These are phyloP conservation scores for Arthrobotrys entomopaga DNA, from an alignment of 2,329 filamentous ascomycete species.

Conservation along the genomic window DNA sequence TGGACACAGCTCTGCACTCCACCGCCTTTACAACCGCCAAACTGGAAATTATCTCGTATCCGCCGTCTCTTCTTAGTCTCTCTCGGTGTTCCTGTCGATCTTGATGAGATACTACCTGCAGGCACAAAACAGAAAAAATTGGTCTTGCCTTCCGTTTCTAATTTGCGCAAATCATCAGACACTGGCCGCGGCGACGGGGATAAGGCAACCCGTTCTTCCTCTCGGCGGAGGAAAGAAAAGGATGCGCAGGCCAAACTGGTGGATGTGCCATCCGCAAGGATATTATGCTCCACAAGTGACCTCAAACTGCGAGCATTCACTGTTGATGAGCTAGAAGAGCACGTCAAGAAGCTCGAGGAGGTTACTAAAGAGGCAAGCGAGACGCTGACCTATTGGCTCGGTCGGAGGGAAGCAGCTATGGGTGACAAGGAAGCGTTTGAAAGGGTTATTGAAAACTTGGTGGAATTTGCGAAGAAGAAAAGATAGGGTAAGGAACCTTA, in stretches of 20 bases:
- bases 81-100: constrained; percentile 91
- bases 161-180: constrained; percentile 53
- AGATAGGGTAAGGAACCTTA: constrained; percentile 3
- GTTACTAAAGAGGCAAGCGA: constrained; percentile 57
- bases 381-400: constrained; percentile 58
- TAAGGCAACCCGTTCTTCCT: constrained; percentile 61
- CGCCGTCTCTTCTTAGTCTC: constrained; percentile 94
- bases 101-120: constrained; percentile 95
- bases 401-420: constrained; percentile 57
- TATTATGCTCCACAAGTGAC: constrained; percentile 59
- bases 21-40: constrained; percentile 90
- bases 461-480: constrained; percentile 58
- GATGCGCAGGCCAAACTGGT: constrained; percentile 55
- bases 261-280: constrained; percentile 58
- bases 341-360: constrained; percentile 58
- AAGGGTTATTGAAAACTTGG: constrained; percentile 60
- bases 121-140: constrained; percentile 95
- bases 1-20: constrained; percentile 97
- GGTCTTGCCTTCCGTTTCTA: constrained; percentile 78
- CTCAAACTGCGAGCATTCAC: constrained; percentile 57
- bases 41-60: constrained; percentile 97
- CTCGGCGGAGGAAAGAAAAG: constrained; percentile 62
- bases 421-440: constrained; percentile 60
- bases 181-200: constrained; percentile 38
- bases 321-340: constrained; percentile 56